These are phyloP conservation scores for Eimeria maxima DNA, from an alignment of 169 alveolate species.

Conservation along the genomic window DNA sequence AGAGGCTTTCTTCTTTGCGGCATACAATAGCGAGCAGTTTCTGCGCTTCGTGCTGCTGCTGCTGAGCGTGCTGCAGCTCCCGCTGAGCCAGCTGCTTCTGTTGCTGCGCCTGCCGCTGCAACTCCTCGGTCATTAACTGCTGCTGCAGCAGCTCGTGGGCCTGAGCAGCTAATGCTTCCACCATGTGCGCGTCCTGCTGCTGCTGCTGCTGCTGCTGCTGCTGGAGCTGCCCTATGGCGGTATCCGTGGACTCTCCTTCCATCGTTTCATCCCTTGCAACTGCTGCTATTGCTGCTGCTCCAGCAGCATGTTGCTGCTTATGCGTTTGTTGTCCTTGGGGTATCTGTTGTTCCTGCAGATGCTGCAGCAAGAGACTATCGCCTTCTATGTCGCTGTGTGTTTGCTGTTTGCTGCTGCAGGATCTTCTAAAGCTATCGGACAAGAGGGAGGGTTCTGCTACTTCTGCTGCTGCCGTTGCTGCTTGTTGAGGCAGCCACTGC, in stretches of 20 bases:
- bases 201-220: slow-evolving; percentile 33
- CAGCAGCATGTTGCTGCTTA: background rate
- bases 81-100: slow-evolving; percentile 51
- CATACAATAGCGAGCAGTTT: background rate
- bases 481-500: background rate
- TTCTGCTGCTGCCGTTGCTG: too few species aligned
- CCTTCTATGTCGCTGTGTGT: background rate
- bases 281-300: background rate
- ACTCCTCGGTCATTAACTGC: background rate
- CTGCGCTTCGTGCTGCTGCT: slow-evolving; percentile 49
- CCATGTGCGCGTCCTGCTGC: slow-evolving; percentile 2
- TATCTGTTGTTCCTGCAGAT: background rate
- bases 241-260: background rate
- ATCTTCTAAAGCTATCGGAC: background rate
- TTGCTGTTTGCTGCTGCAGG: slow-evolving; percentile 4
- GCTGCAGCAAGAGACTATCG: background rate
- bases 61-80: slow-evolving; percentile 23
- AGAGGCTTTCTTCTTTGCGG: background rate
- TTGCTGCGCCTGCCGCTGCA: slow-evolving; percentile 21
- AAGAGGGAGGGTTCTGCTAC: background rate
- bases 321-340: background rate
- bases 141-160: slow-evolving; percentile 12
- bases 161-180: slow-evolving; percentile 14
- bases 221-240: background rate
- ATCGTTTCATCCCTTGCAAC: background rate